Base-by-base conservation (phyloP, 2,329 filamentous ascomycete genomes). In the Periconia macrospinosa region DNA sequence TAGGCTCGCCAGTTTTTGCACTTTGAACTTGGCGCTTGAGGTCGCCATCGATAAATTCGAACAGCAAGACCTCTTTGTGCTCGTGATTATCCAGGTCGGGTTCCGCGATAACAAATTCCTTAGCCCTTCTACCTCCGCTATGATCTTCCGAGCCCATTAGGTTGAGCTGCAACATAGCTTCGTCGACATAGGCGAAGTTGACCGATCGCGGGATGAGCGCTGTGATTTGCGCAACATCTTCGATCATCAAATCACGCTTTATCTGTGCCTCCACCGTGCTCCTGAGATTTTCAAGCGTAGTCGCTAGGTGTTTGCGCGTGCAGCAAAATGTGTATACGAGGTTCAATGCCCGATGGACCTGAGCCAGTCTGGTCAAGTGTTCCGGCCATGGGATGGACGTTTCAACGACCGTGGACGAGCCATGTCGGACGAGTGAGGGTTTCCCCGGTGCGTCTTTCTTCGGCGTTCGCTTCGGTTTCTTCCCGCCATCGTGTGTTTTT, bases 271-370 rank as follows among this genome's bases (percentile, higher is more conserved):
- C 91, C 1, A 97, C 93, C 0, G 93, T 85, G 9, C 86, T 83
- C 62, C 87, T 91, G 45, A 99, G 89, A 6, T 89, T 96, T 15
- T 94, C 89, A 61, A 97, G 91, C 0, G 93, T 97, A 0, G 94
- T 97, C 0, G 90, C 87, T 27, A 97, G 82, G 65, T 97, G 90
- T 70, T 96, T 97, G 44, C 94, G 86, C 1, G 93, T 93, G 69
- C 87, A 94, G 76, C 91, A 96, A 69, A 99, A 97, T 0, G 94
- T 97, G 65, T 91, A 96, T 1, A 97, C 91, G 1, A 97, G 77
- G 64, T 96, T 99, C 55, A 99, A 77, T 1, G 94, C 93, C 56
- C 86, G 84, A 70, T 97, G 90, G 0, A 87, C 89, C 70, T 87
- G 86, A 23, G 88, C 86, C 9, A 97, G 81, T 41, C 80, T 78